Evolutionary conservation across 2,329 filamentous ascomycete genomes (phyloP).

Genomic region (Cercospora zeina): DNA sequence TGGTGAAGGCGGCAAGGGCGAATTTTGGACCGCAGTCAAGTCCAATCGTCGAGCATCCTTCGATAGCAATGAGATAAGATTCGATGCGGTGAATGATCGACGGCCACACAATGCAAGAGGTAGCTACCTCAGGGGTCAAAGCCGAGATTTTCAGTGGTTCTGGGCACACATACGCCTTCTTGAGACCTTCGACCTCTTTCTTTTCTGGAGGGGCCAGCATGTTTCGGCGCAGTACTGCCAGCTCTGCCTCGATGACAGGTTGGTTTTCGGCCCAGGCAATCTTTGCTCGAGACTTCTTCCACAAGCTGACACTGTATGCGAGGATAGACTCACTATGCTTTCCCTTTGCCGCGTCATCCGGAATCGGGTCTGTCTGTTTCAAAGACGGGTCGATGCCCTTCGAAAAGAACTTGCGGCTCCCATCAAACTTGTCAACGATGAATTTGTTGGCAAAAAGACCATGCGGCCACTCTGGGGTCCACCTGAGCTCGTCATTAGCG

Average conservation of each 20-base stretch:
- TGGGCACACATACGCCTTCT: constrained; percentile 63
- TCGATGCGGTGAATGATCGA: constrained; percentile 84
- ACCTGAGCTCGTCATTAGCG: constrained; percentile 46
- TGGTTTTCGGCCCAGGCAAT: constrained; percentile 65
- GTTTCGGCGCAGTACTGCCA: constrained; percentile 77
- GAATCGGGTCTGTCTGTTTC: constrained; percentile 65
- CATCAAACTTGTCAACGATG: constrained; percentile 58
- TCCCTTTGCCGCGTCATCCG: constrained; percentile 52
- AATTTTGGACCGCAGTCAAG: constrained; percentile 66
- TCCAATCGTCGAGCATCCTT: constrained; percentile 67
- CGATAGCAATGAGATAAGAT: constrained; percentile 73
- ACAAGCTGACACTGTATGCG: constrained; percentile 80
- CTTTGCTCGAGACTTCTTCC: constrained; percentile 58
- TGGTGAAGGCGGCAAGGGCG: constrained; percentile 87
- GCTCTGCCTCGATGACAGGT: constrained; percentile 74
- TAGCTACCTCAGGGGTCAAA: constrained; percentile 67
- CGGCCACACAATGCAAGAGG: constrained; percentile 74
- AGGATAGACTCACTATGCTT: constrained; percentile 59
- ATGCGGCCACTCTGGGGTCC: constrained; percentile 48
- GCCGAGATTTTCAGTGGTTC: constrained; percentile 75
- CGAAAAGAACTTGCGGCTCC: constrained; percentile 60
- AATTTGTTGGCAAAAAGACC: constrained; percentile 52
- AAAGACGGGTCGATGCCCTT: constrained; percentile 52
- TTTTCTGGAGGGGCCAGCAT: constrained; percentile 68
- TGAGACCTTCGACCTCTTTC: constrained; percentile 54